phyloP scores from a whole-genome alignment of 805 yeast genomes.

The Lachancea sp. region DNA sequence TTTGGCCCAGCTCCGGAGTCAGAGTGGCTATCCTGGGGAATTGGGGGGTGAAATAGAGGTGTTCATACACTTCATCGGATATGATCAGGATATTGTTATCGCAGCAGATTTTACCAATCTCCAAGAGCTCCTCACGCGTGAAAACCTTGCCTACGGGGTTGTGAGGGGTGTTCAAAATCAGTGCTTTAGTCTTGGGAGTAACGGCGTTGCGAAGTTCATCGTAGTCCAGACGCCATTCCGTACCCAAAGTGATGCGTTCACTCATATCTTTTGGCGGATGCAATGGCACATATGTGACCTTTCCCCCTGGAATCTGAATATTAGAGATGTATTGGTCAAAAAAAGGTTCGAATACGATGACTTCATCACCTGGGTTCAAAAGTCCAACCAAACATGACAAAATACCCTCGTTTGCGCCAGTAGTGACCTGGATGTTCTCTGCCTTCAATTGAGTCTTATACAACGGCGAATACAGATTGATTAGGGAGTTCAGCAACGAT shows the following conservation, averaged over 20 bases:
- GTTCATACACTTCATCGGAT: conserved; percentile 94
- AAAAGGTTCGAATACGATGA: conserved; percentile 92
- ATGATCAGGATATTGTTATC: conserved; percentile 75
- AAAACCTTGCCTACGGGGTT: conserved; percentile 94
- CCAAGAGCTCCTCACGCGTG: conserved; percentile 62
- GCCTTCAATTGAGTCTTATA: conserved; percentile 46
- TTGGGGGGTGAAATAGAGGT: conserved; percentile 59
- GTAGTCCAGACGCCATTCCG: conserved; percentile 84
- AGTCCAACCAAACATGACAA: conserved; percentile 79
- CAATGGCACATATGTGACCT: conserved; percentile 77
- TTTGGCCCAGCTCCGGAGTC: conserved; percentile 66
- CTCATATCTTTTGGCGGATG: conserved; percentile 74
- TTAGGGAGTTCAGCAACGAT: conserved; percentile 59
- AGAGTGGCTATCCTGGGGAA: conserved; percentile 84
- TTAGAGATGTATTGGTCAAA: conserved; percentile 95
- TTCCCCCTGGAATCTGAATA: conserved; percentile 90
- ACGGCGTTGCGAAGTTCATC: conserved; percentile 67
- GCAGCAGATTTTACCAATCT: conserved; percentile 77
- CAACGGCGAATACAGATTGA: conserved; percentile 62
- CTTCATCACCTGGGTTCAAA: conserved; percentile 85
- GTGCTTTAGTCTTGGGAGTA: conserved; percentile 69
- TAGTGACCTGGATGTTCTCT: conserved; percentile 61
- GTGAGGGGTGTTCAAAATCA: conserved; percentile 90
- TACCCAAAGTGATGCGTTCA: conserved; percentile 59
- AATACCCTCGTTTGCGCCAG: conserved; percentile 98